Base-by-base conservation (phyloP, 768 basidiomycete species). In the Leccinum barrowsii region DNA sequence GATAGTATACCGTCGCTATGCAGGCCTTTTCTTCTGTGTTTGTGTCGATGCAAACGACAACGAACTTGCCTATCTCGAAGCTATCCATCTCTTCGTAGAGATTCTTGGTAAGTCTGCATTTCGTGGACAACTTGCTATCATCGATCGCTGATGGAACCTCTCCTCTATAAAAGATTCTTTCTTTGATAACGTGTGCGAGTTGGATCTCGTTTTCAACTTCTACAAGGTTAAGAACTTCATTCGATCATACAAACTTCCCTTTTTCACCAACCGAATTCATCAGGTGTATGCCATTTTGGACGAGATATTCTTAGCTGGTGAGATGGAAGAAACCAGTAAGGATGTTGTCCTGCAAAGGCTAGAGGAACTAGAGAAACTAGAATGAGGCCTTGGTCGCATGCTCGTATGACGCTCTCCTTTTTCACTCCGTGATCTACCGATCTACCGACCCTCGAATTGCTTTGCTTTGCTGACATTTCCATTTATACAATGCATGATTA, bases 41-140 rank as follows among this genome's bases (percentile, higher is more conserved):
- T 98, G 97, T 63, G 94, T 98, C 11, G 97, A 98, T 65, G 92
- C 94, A 22, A 97, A 98, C 67, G 97, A 99, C 76, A 98, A 98
- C 65, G 97, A 99, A 69, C 81, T 98, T 59, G 94, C 95, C 2
- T 98, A 97, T 73, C 80, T 98, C 34, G 97, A 99, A 71, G 94
- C 94, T 4, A 98, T 98, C 56, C 96, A 99, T 71, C 84, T 99
- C 5, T 98, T 99, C 69, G 97, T 99, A 24, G 97, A 99, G 71
- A 88, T 99, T 22, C 82, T 99, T 19, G 96, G 96, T 96, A 56
- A 52, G 89, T 71, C 37, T 26, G 4, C 24, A 19, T 32, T 19
- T 34, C 42, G 11, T 26, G 30, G 37, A 34, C 51, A 21, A 22
- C 30, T 6, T 55, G 17, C 52, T 22, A 30, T n/a, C 30, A 50